Conservation (phyloP, 1,284 basidiomycete genomes). For the Heterobasidion annosum region DNA sequence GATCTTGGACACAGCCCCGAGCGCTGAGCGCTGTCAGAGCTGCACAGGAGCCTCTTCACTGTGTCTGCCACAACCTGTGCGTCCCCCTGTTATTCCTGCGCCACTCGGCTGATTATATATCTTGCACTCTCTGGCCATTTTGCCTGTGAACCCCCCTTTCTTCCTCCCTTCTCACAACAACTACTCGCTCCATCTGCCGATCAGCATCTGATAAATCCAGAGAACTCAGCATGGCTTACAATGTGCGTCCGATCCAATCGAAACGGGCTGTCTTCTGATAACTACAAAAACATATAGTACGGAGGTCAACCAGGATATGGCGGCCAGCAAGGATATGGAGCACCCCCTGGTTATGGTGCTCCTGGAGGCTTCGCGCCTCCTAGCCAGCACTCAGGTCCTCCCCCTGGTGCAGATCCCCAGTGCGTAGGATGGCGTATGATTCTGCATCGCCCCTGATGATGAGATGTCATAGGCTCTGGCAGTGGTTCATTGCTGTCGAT, state of each 20-base stretch:
- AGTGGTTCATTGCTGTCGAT: slow-evolving; percentile 68
- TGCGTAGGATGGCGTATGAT: slow-evolving; percentile 4
- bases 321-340: slow-evolving; percentile 2
- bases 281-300: not conserved
- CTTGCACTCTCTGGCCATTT: too few species aligned
- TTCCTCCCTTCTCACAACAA: too few species aligned
- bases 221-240: not conserved
- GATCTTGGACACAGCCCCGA: not conserved
- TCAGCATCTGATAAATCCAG: too few species aligned
- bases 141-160: too few species aligned
- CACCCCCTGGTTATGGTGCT: not conserved
- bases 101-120: not conserved
- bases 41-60: too few species aligned
- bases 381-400: slow-evolving; percentile 3
- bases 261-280: not conserved
- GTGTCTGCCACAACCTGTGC: not conserved
- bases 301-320: slow-evolving; percentile 6
- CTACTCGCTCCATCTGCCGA: too few species aligned
- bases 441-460: not conserved
- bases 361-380: slow-evolving; percentile 3
- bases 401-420: slow-evolving; percentile 10
- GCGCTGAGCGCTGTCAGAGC: too few species aligned
- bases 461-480: slow-evolving; percentile 44
- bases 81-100: not conserved
- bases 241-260: not conserved